Percentiles rank a stretch among this genome's conserved stretches.
Conservation (phyloP, 1,284 basidiomycete genomes). For the Fomes fomentarius region DNA sequence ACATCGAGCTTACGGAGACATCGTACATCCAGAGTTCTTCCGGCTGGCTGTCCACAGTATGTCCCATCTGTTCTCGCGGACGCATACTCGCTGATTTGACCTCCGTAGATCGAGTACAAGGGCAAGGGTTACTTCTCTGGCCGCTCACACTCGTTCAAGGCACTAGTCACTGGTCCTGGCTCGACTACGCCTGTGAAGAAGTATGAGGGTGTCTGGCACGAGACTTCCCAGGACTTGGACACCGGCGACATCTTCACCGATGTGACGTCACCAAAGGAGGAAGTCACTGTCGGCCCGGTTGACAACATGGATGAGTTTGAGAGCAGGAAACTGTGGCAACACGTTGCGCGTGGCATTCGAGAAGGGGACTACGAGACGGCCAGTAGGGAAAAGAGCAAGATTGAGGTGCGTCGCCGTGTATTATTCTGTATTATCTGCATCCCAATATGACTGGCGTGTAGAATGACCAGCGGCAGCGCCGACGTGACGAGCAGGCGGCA, state of each 20-base stretch:
- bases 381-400: constrained; percentile 85
- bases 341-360: constrained; percentile 90
- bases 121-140: constrained; percentile 96
- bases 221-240: constrained; percentile 60
- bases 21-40: constrained; percentile 86
- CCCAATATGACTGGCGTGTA: constrained; percentile 31
- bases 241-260: constrained; percentile 63
- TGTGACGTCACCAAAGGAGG: constrained; percentile 67
- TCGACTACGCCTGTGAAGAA: constrained; percentile 50
- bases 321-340: constrained; percentile 85
- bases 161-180: constrained; percentile 58
- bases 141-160: constrained; percentile 87
- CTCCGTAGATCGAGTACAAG: constrained; percentile 82
- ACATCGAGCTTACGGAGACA: constrained; percentile 88
- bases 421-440: neutral
- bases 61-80: constrained; percentile 17
- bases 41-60: constrained; percentile 67
- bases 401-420: constrained; percentile 67
- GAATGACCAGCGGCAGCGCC: constrained; percentile 91
- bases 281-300: constrained; percentile 64
- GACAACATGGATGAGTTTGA: constrained; percentile 83
- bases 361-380: constrained; percentile 93
- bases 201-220: constrained; percentile 91
- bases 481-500: constrained; percentile 81
- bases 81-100: neutral